Percentiles rank a stretch among this genome's conserved stretches.
These are phyloP conservation scores for Fraxinus paxiana DNA, from an alignment of 305 asterid species.

Conservation along the genomic window DNA sequence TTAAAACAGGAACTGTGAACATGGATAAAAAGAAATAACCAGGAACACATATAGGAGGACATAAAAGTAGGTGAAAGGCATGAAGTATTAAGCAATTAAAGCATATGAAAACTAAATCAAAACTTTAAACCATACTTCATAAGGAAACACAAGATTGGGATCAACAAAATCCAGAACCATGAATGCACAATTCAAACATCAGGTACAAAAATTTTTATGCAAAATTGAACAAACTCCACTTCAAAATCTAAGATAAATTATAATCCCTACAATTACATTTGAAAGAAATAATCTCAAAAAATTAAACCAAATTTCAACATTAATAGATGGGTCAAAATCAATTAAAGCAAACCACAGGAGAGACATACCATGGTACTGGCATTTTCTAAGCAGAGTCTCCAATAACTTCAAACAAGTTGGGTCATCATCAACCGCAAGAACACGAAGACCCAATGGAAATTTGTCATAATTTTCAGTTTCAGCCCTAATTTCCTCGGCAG, in stretches of 20 bases:
- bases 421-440: constrained; percentile 76
- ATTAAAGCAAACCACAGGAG: background rate
- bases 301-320: constrained; percentile 12
- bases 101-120: background rate
- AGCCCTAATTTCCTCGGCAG: constrained; percentile 39
- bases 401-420: constrained; percentile 55
- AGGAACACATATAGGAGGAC: background rate
- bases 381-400: constrained; percentile 57
- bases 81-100: background rate
- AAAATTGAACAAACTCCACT: background rate
- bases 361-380: constrained; percentile 59
- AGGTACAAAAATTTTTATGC: background rate
- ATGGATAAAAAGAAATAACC: background rate
- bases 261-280: background rate
- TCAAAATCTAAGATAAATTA: constrained; percentile 17
- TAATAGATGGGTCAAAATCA: background rate
- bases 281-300: constrained; percentile 12
- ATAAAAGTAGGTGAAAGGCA: background rate
- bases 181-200: background rate
- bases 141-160: constrained; percentile 21
- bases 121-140: background rate
- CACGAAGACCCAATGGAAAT: constrained; percentile 60
- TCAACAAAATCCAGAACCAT: constrained; percentile 19
- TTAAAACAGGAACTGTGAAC: background rate
- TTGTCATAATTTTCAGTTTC: constrained; percentile 35